Percentiles rank a stretch among this genome's conserved stretches.
Evolutionary conservation across 2,329 filamentous ascomycete species (phyloP).

Genomic region (Camillea tinctor): DNA sequence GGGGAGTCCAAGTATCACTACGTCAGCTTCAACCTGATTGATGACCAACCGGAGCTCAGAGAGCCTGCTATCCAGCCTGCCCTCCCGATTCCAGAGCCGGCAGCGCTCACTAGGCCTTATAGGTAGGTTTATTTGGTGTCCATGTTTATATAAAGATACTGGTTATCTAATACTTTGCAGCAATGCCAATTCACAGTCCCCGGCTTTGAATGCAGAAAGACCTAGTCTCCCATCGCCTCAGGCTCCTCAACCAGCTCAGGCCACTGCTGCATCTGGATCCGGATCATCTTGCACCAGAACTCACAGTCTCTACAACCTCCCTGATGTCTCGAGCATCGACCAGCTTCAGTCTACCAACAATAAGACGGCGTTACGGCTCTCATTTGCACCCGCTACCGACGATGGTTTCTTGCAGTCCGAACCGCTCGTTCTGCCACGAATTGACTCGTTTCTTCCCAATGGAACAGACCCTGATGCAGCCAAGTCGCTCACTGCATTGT

Average conservation of each 20-base stretch:
- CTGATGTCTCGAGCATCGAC: slow-evolving; percentile 55
- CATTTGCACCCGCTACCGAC: slow-evolving; percentile 59
- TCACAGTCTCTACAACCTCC: slow-evolving; percentile 60
- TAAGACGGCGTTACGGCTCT: slow-evolving; percentile 59
- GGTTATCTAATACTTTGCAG: slow-evolving; percentile 25
- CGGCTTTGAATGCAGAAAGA: slow-evolving; percentile 18
- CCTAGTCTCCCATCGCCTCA: slow-evolving; percentile 39
- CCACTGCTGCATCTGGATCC: slow-evolving; percentile 19
- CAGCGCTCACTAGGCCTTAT: slow-evolving; percentile 48
- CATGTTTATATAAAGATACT: slow-evolving; percentile 1
- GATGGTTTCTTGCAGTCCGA: slow-evolving; percentile 62
- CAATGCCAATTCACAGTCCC: slow-evolving; percentile 33
- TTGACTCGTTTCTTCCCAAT: slow-evolving; percentile 74
- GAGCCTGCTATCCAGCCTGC: slow-evolving; percentile 46
- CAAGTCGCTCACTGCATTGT: slow-evolving; percentile 80
- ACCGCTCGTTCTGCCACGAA: slow-evolving; percentile 77
- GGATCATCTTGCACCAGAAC: slow-evolving; percentile 32
- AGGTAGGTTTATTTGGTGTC: slow-evolving; percentile 41
- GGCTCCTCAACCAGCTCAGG: slow-evolving; percentile 32
- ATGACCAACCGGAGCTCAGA: slow-evolving; percentile 52
- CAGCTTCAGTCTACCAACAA: slow-evolving; percentile 55
- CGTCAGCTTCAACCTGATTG: slow-evolving; percentile 62
- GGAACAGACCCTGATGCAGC: slow-evolving; percentile 86
- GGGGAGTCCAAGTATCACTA: slow-evolving; percentile 99
- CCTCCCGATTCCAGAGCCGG: slow-evolving; percentile 48